A percentile compares a stretch with the other conserved stretches of the same genome.
Conservation (phyloP, 768 basidiomycete species). For the Collybia mongolica region DNA sequence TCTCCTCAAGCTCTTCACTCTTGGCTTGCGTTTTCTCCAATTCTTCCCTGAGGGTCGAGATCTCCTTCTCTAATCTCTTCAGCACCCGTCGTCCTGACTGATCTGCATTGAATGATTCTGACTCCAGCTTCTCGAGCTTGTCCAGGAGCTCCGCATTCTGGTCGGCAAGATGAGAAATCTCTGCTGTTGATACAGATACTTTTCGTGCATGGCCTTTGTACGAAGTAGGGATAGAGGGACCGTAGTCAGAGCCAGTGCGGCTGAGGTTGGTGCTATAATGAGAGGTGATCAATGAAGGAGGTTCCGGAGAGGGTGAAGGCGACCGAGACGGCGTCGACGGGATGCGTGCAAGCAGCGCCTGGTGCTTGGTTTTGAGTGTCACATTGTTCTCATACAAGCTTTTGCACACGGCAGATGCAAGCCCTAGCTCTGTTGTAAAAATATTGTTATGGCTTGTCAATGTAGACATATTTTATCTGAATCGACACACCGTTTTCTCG, state of each 20-base stretch:
- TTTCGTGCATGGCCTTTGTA: slow-evolving; percentile 37
- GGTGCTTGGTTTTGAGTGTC: slow-evolving; percentile 67
- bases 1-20: slow-evolving; percentile 72
- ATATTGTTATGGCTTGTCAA: no score
- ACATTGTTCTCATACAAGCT: slow-evolving; percentile 68
- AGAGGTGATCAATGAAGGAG: slow-evolving; percentile 24
- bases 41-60: slow-evolving; percentile 69
- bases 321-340: slow-evolving; percentile 40
- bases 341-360: slow-evolving; percentile 65
- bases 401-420: slow-evolving; percentile 70
- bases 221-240: slow-evolving; percentile 15
- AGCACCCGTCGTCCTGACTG: slow-evolving; percentile 67
- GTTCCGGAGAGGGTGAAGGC: slow-evolving; percentile 35
- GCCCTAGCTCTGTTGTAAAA: slow-evolving; percentile 51
- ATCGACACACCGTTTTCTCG: slow-evolving; percentile 65
- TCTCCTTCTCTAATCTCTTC: slow-evolving; percentile 76
- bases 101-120: slow-evolving; percentile 66
- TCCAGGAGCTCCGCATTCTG: slow-evolving; percentile 80
- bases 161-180: slow-evolving; percentile 70
- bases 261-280: slow-evolving; percentile 26
- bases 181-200: slow-evolving; percentile 65
- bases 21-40: slow-evolving; percentile 72
- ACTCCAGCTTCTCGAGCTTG: slow-evolving; percentile 75
- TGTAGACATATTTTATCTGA: no score
- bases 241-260: slow-evolving; percentile 17